Percentiles rank a stretch among this genome's conserved stretches.
Evolutionary conservation across 176 grass and related monocot species (phyloP).

Genomic region (Cymbopogon citratus): DNA sequence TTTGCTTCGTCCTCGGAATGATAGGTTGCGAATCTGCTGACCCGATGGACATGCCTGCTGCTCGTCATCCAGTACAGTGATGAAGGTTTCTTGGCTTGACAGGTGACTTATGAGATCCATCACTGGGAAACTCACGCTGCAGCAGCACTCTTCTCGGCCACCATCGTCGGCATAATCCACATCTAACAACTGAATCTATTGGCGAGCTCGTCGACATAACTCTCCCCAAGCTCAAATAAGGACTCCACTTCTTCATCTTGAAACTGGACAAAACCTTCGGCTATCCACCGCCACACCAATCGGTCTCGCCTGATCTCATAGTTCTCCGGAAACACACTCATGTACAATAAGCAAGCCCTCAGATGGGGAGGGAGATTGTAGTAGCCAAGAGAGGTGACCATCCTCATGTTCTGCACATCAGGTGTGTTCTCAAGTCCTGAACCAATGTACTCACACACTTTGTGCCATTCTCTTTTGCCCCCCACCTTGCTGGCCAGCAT

Average conservation of each 20-base stretch:
- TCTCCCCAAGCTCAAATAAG: constrained; percentile 1
- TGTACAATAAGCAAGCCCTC: constrained; percentile 1
- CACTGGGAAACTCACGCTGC: neutral
- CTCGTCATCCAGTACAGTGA: neutral
- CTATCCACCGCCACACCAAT: constrained; percentile 14
- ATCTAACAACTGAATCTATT: neutral
- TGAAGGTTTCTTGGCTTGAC: neutral
- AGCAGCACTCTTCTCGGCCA: neutral
- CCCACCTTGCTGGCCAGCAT: neutral
- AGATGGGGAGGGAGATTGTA: neutral
- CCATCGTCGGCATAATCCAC: neutral
- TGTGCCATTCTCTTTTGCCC: neutral
- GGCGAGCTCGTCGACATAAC: neutral
- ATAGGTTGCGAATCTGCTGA: neutral
- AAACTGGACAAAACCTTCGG: neutral
- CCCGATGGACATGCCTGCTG: neutral
- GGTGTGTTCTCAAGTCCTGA: neutral
- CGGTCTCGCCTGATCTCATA: constrained; percentile 10
- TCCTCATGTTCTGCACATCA: constrained; percentile 1
- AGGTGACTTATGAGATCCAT: neutral
- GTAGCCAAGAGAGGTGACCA: neutral
- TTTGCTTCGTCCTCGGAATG: neutral
- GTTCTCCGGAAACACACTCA: neutral
- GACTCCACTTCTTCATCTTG: neutral
- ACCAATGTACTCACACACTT: neutral